These are phyloP conservation scores for Eutrema salsugineum DNA, from an alignment of 441 rosid genomes.

Conservation along the genomic window DNA sequence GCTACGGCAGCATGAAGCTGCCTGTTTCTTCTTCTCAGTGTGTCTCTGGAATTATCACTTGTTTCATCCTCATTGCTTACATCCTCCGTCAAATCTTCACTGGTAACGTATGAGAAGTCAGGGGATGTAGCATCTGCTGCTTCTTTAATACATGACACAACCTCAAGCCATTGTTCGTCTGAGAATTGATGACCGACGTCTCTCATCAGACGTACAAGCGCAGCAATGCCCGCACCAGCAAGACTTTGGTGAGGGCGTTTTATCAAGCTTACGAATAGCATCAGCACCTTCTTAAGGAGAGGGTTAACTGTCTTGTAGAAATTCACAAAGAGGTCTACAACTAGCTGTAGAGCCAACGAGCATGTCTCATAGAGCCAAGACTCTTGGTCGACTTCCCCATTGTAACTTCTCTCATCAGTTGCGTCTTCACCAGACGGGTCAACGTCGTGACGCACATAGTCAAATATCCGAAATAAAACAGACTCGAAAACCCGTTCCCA, in stretches of 20 bases:
- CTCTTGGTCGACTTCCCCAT: constrained; percentile 83
- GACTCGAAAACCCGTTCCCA: constrained; percentile 99
- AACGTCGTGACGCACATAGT: constrained; percentile 93
- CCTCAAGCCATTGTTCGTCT: constrained; percentile 93
- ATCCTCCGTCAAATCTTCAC: constrained; percentile 37
- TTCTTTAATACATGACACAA: constrained; percentile 82
- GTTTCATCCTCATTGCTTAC: constrained; percentile 40
- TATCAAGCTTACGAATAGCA: constrained; percentile 87
- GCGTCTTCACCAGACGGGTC: constrained; percentile 79
- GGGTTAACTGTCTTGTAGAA: constrained; percentile 93
- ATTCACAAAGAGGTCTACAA: constrained; percentile 97
- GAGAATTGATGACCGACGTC: constrained; percentile 92
- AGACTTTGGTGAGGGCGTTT: constrained; percentile 99
- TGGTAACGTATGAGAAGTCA: constrained; percentile 63
- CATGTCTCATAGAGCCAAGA: constrained; percentile 99
- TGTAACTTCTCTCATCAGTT: constrained; percentile 54
- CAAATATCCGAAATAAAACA: constrained; percentile 95
- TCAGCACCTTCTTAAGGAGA: constrained; percentile 81
- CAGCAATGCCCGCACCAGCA: constrained; percentile 98
- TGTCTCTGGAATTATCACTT: constrained; percentile 45
- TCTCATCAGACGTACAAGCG: constrained; percentile 97
- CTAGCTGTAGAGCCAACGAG: constrained; percentile 96
- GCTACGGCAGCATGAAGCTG: constrained; percentile 67
- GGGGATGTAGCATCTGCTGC: constrained; percentile 93
- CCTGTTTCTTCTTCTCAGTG: constrained; percentile 37